Conservation (phyloP, 2,329 filamentous ascomycete species). For the Pseudovirgaria hyperparasitica region DNA sequence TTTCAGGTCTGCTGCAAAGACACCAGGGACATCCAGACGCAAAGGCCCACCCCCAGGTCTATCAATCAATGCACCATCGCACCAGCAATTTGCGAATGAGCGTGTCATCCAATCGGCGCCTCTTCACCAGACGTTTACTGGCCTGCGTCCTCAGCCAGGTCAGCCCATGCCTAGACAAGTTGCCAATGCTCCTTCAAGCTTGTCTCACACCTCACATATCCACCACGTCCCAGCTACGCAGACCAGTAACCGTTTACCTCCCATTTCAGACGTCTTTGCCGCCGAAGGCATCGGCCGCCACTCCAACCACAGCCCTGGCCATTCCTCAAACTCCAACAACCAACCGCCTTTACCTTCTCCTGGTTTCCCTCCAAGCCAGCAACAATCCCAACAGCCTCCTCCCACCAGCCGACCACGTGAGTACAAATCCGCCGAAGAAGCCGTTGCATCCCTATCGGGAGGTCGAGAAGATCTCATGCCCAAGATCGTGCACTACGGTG, state of each 20-base stretch:
- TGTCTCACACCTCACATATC: constrained; percentile 77
- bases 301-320: constrained; percentile 51
- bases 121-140: constrained; percentile 88
- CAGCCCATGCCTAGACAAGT: constrained; percentile 66
- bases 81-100: constrained; percentile 85
- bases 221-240: constrained; percentile 81
- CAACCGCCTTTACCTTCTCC: constrained; percentile 66
- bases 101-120: constrained; percentile 94
- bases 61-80: constrained; percentile 88
- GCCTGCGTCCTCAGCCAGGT: constrained; percentile 52
- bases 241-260: constrained; percentile 82
- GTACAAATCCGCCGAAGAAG: constrained; percentile 92
- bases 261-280: constrained; percentile 89
- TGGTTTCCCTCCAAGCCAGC: constrained; percentile 47
- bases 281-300: constrained; percentile 51
- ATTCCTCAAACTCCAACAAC: constrained; percentile 49
- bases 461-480: constrained; percentile 88
- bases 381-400: constrained; percentile 36
- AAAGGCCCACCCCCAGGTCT: constrained; percentile 73
- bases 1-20: constrained; percentile 42
- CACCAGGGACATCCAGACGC: constrained; percentile 60
- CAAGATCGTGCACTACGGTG: constrained; percentile 89
- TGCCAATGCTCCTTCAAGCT: constrained; percentile 67
- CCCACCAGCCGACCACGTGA: constrained; percentile 56
- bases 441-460: constrained; percentile 76